Percentiles rank a stretch among this genome's conserved stretches.
These are phyloP conservation scores for Thuja plicata DNA, from an alignment of 83 land plant species.

Conservation along the genomic window DNA sequence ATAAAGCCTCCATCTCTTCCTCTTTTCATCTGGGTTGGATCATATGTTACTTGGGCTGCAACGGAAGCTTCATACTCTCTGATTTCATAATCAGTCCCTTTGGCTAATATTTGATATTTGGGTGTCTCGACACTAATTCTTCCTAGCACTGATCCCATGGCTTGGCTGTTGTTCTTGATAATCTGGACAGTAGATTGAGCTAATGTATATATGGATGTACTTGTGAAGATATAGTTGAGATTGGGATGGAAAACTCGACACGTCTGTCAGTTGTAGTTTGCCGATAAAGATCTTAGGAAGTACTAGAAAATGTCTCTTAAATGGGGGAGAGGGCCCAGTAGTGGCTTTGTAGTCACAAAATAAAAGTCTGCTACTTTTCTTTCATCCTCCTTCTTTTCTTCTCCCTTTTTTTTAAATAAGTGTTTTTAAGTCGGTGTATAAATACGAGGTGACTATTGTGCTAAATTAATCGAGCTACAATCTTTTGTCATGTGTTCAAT, in stretches of 20 bases:
- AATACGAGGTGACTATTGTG: no score
- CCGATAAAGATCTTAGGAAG: no score
- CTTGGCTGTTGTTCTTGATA: not conserved
- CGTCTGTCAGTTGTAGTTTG: not conserved
- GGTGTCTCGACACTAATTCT: constrained; percentile 87
- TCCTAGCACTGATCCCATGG: constrained; percentile 86
- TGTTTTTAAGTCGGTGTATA: no score
- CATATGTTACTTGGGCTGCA: constrained; percentile 84
- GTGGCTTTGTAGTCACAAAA: no score
- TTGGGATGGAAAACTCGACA: not conserved
- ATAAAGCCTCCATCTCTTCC: constrained; percentile 83
- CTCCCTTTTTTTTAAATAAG: no score
- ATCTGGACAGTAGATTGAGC: not conserved
- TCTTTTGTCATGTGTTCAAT: no score
- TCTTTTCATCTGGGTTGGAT: constrained; percentile 60
- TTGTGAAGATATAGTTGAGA: not conserved
- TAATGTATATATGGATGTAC: not conserved
- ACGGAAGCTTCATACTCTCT: constrained; percentile 71
- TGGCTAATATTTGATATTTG: constrained; percentile 55
- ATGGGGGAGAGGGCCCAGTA: no score
- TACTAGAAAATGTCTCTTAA: no score
- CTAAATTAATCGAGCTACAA: no score
- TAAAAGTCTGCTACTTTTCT: no score
- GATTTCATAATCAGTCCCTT: constrained; percentile 70
- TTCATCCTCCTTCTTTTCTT: no score